Conservation (phyloP, 2,329 filamentous ascomycete species). For the Colletotrichum liaoningense region DNA sequence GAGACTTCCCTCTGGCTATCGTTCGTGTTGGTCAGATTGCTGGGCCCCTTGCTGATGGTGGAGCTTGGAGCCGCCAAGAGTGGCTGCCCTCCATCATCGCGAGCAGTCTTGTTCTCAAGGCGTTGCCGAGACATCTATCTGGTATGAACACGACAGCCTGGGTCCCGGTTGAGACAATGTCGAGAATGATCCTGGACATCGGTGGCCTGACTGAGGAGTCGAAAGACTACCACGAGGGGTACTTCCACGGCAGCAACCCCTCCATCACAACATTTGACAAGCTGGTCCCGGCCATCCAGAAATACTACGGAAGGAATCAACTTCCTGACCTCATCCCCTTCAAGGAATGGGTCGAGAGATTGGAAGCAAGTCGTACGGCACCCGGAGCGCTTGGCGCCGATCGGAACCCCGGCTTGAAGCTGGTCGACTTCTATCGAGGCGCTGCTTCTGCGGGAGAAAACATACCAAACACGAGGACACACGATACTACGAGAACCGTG, state of each 20-base stretch:
- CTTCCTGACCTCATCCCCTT: constrained; percentile 54
- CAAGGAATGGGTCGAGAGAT: constrained; percentile 56
- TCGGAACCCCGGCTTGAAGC: constrained; percentile 62
- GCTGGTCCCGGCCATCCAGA: constrained; percentile 53
- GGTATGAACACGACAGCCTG: constrained; percentile 60
- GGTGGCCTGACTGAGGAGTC: constrained; percentile 40
- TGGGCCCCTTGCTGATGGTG: constrained; percentile 18
- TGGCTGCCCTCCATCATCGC: constrained; percentile 38
- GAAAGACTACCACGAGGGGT: constrained; percentile 19
- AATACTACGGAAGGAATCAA: constrained; percentile 50
- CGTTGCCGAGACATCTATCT: constrained; percentile 59
- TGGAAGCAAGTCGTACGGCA: constrained; percentile 52
- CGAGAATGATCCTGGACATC: constrained; percentile 59
- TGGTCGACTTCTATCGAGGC: constrained; percentile 60
- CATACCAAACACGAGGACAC: constrained; percentile 41
- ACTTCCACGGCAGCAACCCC: constrained; percentile 50
- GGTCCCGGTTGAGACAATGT: constrained; percentile 63
- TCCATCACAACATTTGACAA: constrained; percentile 49
- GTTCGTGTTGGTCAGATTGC: constrained; percentile 36
- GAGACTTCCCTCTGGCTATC: constrained; percentile 22
- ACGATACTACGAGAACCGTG: constrained; percentile 53
- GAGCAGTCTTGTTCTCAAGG: constrained; percentile 60
- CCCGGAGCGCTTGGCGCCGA: constrained; percentile 48
- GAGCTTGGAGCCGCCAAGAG: constrained; percentile 34
- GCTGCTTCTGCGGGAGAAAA: constrained; percentile 33